Base-by-base conservation (phyloP, 169 alveolate species). In the Cryptosporidium ubiquitum region DNA sequence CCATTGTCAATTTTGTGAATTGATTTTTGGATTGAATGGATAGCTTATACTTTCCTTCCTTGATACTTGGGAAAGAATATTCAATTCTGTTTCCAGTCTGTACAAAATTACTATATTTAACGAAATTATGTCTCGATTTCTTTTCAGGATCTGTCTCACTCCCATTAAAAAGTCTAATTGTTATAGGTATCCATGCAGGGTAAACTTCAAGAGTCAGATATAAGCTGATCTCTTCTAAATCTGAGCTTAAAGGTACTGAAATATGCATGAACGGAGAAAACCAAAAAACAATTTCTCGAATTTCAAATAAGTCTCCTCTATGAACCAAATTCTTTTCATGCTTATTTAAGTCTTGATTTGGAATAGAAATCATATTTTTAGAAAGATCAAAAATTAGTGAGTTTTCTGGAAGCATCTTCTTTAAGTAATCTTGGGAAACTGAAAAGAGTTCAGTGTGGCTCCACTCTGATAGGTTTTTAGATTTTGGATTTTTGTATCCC, bases 211-310 rank as follows among this genome's bases (percentile, higher is more conserved):
- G 64, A 20, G n/a, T 18, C 12, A 79, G 44, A 18, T 26, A 31
- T 10, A 79, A 31, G 23, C 42, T 40, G 40, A 47, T 47, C 26
- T 79, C 75, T 51, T 79, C 89, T 33, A 58, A 16, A 35, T 79
- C 75, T 26, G 47, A 44, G 33, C 40, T 66, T 31, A 79, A 12
- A n/a, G 89, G 89, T 3, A 79, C 20, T 6, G 75, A 26, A 18
- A 79, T 47, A n/a, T 60, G 51, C 89, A 79, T 79, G 14, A 79
- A 60, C 5, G 89, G 89, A 5, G 89, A 79, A 64, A 60, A 79
- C 89, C 89, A 79, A 61, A 79, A 79, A 5, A 29, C 35, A 16
- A 79, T 61, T 60, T 60, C 75, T 14, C 39, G 26, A 14, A 79
- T 42, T 18, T 79, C 89, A 60, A 79, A 18, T 7, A 35, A 23